Conservation (phyloP, 306 rosid species). For the Corylus heterophylla region DNA sequence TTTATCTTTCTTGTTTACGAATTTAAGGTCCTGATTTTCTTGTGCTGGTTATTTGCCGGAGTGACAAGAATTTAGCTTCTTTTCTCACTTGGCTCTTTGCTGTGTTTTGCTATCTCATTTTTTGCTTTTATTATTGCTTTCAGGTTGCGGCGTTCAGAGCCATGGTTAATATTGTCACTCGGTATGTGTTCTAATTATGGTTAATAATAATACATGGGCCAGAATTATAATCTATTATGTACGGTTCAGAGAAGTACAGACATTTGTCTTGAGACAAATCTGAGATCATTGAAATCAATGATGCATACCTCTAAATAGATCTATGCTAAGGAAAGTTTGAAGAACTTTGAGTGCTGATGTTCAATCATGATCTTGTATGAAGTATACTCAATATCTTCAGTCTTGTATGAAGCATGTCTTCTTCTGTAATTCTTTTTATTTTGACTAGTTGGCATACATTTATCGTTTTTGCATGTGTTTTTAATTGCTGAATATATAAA, state of each 20-base stretch:
- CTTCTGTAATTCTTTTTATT: too few species aligned
- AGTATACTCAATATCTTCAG: too few species aligned
- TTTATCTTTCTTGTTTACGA: constrained; percentile 8
- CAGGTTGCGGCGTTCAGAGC: constrained; percentile 99
- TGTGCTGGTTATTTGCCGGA: constrained; percentile 8
- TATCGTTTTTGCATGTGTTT: background rate
- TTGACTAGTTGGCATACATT: too few species aligned
- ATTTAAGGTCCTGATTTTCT: constrained; percentile 8
- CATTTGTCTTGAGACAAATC: background rate
- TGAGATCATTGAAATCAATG: background rate
- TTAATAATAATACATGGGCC: constrained; percentile 19
- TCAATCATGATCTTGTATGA: background rate
- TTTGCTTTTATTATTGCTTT: constrained; percentile 31
- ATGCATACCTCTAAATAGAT: background rate
- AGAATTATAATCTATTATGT: constrained; percentile 20
- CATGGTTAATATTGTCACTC: constrained; percentile 95
- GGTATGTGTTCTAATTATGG: constrained; percentile 52
- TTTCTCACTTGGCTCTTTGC: constrained; percentile 11
- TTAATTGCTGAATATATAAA: background rate
- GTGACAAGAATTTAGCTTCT: background rate
- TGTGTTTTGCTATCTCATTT: constrained; percentile 32
- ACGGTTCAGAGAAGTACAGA: background rate
- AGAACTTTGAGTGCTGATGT: background rate
- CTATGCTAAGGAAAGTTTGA: background rate
- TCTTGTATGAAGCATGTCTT: too few species aligned